A percentile compares a stretch with the other conserved stretches of the same genome.
These are phyloP conservation scores for Patellifolia procumbens DNA, from an alignment of 179 eudicot species.

Conservation along the genomic window DNA sequence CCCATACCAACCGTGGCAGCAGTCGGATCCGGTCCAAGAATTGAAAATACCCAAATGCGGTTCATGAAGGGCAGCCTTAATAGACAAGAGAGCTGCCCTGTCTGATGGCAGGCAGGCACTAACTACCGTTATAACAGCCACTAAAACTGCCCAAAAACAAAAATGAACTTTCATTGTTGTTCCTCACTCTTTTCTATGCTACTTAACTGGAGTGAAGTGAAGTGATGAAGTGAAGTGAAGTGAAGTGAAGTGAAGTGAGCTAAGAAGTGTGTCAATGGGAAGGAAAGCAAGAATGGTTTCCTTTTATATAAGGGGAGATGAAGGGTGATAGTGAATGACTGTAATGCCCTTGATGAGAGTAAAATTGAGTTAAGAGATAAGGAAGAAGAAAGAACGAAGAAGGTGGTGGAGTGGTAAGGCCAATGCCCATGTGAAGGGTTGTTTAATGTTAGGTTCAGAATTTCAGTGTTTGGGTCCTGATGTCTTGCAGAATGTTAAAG, in stretches of 20 bases:
- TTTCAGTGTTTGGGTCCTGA: slow-evolving; percentile 18
- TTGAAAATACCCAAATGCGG: slow-evolving; percentile 75
- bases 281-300: background rate
- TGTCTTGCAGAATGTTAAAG: slow-evolving; percentile 25
- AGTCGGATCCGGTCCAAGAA: slow-evolving; percentile 78
- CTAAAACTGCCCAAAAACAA: slow-evolving; percentile 29
- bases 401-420: slow-evolving; percentile 14
- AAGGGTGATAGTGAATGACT: slow-evolving; percentile 12
- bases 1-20: slow-evolving; percentile 86
- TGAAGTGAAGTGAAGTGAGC: slow-evolving; percentile 18
- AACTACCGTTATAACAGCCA: slow-evolving; percentile 35
- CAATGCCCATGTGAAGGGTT: slow-evolving; percentile 31
- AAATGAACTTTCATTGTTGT: slow-evolving; percentile 27
- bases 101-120: slow-evolving; percentile 73
- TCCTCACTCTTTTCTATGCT: background rate
- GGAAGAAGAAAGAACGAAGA: slow-evolving; percentile 24
- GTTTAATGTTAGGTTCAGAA: slow-evolving; percentile 39
- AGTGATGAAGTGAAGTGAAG: background rate
- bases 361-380: slow-evolving; percentile 14
- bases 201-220: background rate
- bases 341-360: slow-evolving; percentile 27
- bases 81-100: slow-evolving; percentile 65
- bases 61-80: slow-evolving; percentile 63
- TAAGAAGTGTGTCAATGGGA: slow-evolving; percentile 12
- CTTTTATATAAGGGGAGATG: slow-evolving; percentile 13